Percentiles rank a stretch among this genome's conserved stretches.
Evolutionary conservation across 2,329 filamentous ascomycete genomes (phyloP).

Genomic region (Penicillium sclerotiorum): DNA sequence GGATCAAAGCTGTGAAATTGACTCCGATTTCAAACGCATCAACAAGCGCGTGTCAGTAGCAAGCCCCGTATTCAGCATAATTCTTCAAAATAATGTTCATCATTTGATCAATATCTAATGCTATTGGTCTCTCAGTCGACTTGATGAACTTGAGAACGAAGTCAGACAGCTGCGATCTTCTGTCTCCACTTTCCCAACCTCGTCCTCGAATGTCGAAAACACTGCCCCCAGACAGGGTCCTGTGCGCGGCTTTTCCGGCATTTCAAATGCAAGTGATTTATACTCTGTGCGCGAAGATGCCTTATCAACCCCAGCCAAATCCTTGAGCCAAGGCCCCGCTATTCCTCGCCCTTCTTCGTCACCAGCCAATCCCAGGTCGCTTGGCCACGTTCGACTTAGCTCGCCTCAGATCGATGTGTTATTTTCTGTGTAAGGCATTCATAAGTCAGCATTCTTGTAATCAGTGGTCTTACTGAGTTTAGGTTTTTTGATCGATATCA

Average conservation of each 20-base stretch:
- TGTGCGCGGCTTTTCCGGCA: too few relatives aligned
- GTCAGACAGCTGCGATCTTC: conserved; percentile 7
- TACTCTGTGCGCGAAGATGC: too few relatives aligned
- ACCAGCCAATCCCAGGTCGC: neutral
- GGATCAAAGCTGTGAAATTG: conserved; percentile 2
- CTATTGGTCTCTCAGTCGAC: neutral
- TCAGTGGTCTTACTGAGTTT: neutral
- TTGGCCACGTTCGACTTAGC: neutral
- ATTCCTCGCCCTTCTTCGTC: neutral
- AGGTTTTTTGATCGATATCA: conserved; percentile 5
- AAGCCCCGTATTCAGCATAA: too few relatives aligned
- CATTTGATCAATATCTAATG: too few relatives aligned
- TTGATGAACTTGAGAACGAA: conserved; percentile 7
- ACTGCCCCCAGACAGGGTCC: too few relatives aligned
- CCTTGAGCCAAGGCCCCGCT: too few relatives aligned
- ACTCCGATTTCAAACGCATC: conserved; percentile 9
- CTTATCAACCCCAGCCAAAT: too few relatives aligned
- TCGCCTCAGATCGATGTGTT: conserved; percentile 1
- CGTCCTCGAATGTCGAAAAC: too few relatives aligned
- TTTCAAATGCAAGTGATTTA: too few relatives aligned
- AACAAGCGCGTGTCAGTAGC: conserved; percentile 10
- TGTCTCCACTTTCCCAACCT: conserved; percentile 4
- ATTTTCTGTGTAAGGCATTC: conserved; percentile 6
- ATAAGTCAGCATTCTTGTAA: too few relatives aligned
- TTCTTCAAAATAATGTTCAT: too few relatives aligned